Evolutionary conservation across 768 basidiomycete species (phyloP), one percentile per base, ranked within the genome.

Genomic region (Boletus rufocinnamomeus): DNA sequence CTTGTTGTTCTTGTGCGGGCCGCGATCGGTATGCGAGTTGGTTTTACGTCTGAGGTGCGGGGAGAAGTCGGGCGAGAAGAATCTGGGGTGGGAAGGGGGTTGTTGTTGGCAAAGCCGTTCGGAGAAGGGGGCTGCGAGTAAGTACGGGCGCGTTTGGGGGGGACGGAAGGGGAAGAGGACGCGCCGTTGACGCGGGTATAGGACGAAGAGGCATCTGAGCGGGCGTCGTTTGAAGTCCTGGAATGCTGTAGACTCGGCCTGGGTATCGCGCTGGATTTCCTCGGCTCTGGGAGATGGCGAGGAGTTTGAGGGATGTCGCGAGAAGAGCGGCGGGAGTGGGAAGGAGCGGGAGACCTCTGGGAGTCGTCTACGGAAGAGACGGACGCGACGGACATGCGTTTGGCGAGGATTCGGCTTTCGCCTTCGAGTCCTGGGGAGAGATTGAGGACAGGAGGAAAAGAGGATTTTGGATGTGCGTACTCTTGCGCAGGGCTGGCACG

Each of bases 401-500:
- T 86, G 34, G 90, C 78, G 53, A 94, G 79, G n/a, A 84, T 84
- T 38, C 86, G 81, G 66, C 90, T 91, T 76, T 94, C 92, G 60
- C 77, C 81, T 74, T 93, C 85, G 21, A 94, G 82, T 56, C 92
- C 92, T 94, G 66, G 41, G 41, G 17, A 46, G 55, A 10, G 45
- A 50, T 53, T 23, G 41, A 51, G 38, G 43, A 50, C 28, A 51
- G 4, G 11, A 9, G 14, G 21, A 16, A 17, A 28, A 38, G 34
- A 28, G n/a, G 23, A 44, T 5, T 27, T 41, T 23, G 23, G 27
- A 56, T 17, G 54, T 27, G 52, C 82, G 67, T 77, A 92, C 89
- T 82, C 79, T 91, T 89, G 64, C 91, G 82, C 38, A 93, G 78
- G 41, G 88, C 80, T 54, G 91, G 91, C 32, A 93, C 91, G 56